A percentile compares a stretch with the other conserved stretches of the same genome.
These are phyloP conservation scores for Ophiorrhiza pumila DNA, from an alignment of 257 asterid species.

Conservation along the genomic window DNA sequence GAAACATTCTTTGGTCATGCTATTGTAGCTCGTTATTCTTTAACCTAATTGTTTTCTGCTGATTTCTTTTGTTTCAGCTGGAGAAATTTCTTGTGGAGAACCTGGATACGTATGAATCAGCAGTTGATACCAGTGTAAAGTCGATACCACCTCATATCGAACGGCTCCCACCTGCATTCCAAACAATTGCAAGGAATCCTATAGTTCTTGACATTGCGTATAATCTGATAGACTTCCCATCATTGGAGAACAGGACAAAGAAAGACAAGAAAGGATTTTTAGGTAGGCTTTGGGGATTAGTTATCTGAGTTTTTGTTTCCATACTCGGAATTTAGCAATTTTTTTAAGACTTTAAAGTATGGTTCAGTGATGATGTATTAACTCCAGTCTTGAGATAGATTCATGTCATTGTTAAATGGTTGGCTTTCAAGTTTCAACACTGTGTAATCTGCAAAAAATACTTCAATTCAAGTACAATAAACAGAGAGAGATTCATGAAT, in stretches of 20 bases:
- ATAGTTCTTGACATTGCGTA: conserved; percentile 43
- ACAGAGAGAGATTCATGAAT: too few relatives aligned
- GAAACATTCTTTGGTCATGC: neutral
- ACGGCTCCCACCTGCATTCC: conserved; percentile 28
- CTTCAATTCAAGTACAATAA: too few relatives aligned
- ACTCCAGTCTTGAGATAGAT: too few relatives aligned
- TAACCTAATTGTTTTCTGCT: neutral
- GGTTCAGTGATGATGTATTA: too few relatives aligned
- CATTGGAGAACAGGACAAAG: conserved; percentile 83
- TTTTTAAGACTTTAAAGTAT: too few relatives aligned
- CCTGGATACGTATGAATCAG: conserved; percentile 70
- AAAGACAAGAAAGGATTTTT: conserved; percentile 82
- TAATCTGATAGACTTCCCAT: conserved; percentile 70
- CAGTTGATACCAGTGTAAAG: conserved; percentile 58
- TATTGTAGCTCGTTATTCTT: neutral
- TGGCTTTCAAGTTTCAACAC: too few relatives aligned
- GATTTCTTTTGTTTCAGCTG: conserved; percentile 35
- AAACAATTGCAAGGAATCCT: conserved; percentile 26
- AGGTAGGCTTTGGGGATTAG: conserved; percentile 80
- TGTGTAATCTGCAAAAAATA: too few relatives aligned
- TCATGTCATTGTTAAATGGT: too few relatives aligned
- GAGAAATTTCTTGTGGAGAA: conserved; percentile 74
- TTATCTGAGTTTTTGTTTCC: too few relatives aligned
- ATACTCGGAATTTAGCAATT: too few relatives aligned
- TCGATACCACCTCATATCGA: conserved; percentile 17